Base-by-base conservation (phyloP, 1,139 yeast species). In the Suhomyces bolitotheri region DNA sequence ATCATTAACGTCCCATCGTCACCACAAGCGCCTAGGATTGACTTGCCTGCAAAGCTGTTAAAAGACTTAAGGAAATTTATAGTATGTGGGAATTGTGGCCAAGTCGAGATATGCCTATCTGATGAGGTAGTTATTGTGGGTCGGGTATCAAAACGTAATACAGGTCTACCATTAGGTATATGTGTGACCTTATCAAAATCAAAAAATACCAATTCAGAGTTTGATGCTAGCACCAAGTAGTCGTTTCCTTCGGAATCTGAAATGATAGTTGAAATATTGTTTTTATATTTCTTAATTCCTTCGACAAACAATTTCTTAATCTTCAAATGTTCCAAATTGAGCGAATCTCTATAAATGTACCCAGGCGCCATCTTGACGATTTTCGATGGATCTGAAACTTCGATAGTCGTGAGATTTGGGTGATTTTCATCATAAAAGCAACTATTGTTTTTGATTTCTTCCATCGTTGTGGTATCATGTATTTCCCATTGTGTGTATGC, bases 1-100 rank as follows among this genome's bases (percentile, higher is more conserved):
- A 80, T 48, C 40, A 72, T 45, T 1, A 77, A 58, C 12, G 73
- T 53, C 0, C 87, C 86, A 54, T 78, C 81, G 50, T 82, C 89
- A 19, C 66, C 48, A 25, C 82, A 77, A 2, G 67, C 69, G 0
- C 63, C 71, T 10, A 82, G 44, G 0, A 71, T 66, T 21, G 66
- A 70, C 16, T 49, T 44, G 0, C 60, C 66, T 16, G 41, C 16
- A 43, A 67, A 62, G 36, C 49, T 45, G 3, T 49, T 44, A 25
- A 54, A 46, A 1, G 47, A 33, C 7, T 60, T 66, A 1, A 76
- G 38, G 44, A 54, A 71, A 45, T 82, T 82, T 29, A 81, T 67
- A 0, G 79, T 68, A 48, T 80, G 85, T 0, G 87, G 86, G 32
- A 58, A 65, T 40, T 60, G 60, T 0, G 77, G 76, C 73, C 73